phyloP scores from a whole-genome alignment of 2,329 filamentous ascomycete species.

The Trichoderma citrinoviride region DNA sequence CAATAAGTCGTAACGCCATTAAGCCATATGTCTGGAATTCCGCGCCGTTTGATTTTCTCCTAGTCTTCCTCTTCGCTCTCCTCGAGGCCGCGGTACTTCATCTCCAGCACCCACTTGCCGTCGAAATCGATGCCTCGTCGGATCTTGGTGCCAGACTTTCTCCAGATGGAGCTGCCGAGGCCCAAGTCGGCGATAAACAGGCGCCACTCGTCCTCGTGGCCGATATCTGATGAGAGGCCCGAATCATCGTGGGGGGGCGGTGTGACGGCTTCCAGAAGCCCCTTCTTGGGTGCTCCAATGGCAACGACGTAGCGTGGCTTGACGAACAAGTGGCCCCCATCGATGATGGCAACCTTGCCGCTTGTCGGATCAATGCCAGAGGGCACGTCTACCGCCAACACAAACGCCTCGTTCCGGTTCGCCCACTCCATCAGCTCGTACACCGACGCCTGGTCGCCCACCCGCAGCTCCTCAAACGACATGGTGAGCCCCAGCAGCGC shows the following conservation, averaged over 20 bases:
- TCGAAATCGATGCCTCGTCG: conserved; percentile 87
- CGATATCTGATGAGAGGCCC: conserved; percentile 31
- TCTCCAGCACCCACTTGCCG: conserved; percentile 76
- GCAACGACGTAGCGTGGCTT: conserved; percentile 79
- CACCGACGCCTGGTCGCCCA: conserved; percentile 76
- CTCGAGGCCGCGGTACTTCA: conserved; percentile 49
- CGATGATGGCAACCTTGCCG: conserved; percentile 63
- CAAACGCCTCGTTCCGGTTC: conserved; percentile 78
- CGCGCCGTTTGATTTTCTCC: background rate
- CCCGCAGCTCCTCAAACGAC: conserved; percentile 83
- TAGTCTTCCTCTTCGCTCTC: conserved; percentile 27
- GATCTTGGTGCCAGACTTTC: conserved; percentile 75
- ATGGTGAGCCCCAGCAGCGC: conserved; percentile 83
- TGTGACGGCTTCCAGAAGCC: conserved; percentile 73
- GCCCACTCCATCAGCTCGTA: conserved; percentile 93
- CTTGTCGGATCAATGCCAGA: conserved; percentile 81
- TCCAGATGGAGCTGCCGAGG: conserved; percentile 77
- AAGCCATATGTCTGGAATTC: background rate
- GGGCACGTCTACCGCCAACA: conserved; percentile 86
- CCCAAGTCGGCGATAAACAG: conserved; percentile 86
- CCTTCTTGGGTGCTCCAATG: conserved; percentile 82
- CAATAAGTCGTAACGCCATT: background rate
- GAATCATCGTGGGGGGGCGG: conserved; percentile 43
- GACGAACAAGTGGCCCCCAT: conserved; percentile 76
- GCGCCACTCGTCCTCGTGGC: conserved; percentile 65